These are phyloP conservation scores for Bisporella sp. DNA, from an alignment of 2,329 filamentous ascomycete species.

Conservation along the genomic window DNA sequence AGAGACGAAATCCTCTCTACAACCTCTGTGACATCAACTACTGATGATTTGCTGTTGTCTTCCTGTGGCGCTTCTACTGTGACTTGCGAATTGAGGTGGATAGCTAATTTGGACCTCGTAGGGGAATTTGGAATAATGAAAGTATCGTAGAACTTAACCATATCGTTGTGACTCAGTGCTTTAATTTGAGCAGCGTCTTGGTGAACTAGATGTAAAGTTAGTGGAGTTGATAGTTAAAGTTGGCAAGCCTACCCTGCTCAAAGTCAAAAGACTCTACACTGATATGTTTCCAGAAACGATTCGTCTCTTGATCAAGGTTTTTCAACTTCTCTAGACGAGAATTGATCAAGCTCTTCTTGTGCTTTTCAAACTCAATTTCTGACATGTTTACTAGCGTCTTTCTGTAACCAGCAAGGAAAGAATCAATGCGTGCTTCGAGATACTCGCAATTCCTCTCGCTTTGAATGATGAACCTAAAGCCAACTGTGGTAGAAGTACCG, in stretches of 20 bases:
- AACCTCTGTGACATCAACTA: constrained; percentile 29
- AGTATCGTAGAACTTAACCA: constrained; percentile 70
- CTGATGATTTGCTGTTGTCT: constrained; percentile 23
- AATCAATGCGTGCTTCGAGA: constrained; percentile 79
- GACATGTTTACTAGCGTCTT: constrained; percentile 67
- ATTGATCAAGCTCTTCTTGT: constrained; percentile 84
- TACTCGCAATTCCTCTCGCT: constrained; percentile 82
- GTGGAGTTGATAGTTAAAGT: constrained; percentile 2
- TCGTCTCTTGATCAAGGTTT: constrained; percentile 80
- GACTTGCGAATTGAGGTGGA: constrained; percentile 75
- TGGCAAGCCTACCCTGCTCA: constrained; percentile 59
- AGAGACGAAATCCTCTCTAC: constrained; percentile 24
- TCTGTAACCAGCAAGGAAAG: constrained; percentile 66
- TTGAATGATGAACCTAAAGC: constrained; percentile 86
- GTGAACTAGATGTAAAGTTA: constrained; percentile 14
- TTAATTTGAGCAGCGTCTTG: constrained; percentile 71
- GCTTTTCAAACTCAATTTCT: constrained; percentile 77
- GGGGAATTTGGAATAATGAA: constrained; percentile 71
- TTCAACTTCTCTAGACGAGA: constrained; percentile 86
- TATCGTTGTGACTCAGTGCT: constrained; percentile 67
- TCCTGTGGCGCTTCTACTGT: constrained; percentile 34
- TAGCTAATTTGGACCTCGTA: constrained; percentile 71
- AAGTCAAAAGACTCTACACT: constrained; percentile 86
- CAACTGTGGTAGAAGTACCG: constrained; percentile 68
- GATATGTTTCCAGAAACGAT: constrained; percentile 79